phyloP scores from a whole-genome alignment of 768 basidiomycete genomes.

The Daedalea quercina region DNA sequence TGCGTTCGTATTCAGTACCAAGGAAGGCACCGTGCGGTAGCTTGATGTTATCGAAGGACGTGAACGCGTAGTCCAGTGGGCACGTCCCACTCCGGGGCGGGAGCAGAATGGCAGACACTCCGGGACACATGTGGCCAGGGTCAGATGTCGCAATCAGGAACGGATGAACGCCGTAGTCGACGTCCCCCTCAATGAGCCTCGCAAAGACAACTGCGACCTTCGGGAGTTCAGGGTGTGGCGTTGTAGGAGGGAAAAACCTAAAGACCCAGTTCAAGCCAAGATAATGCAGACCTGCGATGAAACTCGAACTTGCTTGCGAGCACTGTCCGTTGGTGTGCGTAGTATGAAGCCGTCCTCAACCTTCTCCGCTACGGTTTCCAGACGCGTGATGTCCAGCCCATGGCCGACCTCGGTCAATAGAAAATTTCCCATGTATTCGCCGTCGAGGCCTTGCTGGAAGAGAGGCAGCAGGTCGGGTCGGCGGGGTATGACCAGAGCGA shows the following conservation, averaged over 20 bases:
- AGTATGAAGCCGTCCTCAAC: slow-evolving; percentile 1
- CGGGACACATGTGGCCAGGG: slow-evolving; percentile 19
- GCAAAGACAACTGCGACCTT: slow-evolving; percentile 24
- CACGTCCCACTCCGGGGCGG: slow-evolving; percentile 24
- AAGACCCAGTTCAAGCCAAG: not conserved
- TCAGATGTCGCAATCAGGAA: slow-evolving; percentile 24
- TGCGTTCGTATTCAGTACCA: slow-evolving; percentile 14
- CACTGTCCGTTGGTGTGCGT: not conserved
- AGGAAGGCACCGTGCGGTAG: slow-evolving; percentile 28
- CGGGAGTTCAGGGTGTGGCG: slow-evolving; percentile 13
- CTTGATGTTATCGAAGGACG: slow-evolving; percentile 28
- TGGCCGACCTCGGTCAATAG: slow-evolving; percentile 3
- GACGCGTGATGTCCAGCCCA: not conserved
- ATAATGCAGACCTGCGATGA: not conserved
- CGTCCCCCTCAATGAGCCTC: slow-evolving; percentile 18
- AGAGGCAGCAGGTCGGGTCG: slow-evolving; percentile 3
- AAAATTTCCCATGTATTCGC: slow-evolving; percentile 4
- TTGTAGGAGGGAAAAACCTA: slow-evolving; percentile 27
- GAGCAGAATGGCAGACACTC: slow-evolving; percentile 14
- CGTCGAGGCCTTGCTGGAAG: not conserved
- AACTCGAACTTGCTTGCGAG: not conserved
- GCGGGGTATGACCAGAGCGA: not conserved
- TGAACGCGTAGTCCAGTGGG: slow-evolving; percentile 30
- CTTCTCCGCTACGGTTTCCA: slow-evolving; percentile 1
- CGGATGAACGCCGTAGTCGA: slow-evolving; percentile 22